Evolutionary conservation across 1,284 basidiomycete species (phyloP).

Genomic region (Boletus smithii): DNA sequence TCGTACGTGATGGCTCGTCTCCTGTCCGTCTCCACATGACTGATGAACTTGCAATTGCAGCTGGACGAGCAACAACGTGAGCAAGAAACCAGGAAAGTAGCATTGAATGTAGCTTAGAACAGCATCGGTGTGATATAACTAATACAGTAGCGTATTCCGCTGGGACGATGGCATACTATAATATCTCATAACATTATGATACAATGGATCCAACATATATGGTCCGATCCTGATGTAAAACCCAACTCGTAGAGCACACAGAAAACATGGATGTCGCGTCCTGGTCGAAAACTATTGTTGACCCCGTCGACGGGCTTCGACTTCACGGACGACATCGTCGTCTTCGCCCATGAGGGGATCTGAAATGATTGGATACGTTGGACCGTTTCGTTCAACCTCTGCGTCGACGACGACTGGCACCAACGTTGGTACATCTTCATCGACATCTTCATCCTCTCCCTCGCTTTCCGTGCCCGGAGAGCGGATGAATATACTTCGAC

Average conservation of each 20-base stretch:
- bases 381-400: conserved; percentile 11
- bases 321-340: conserved; percentile 11
- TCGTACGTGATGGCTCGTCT: conserved; percentile 19
- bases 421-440: no score
- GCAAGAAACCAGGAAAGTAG: conserved; percentile 19
- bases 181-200: no score
- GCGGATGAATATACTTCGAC: conserved; percentile 26
- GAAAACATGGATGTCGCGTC: no score
- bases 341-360: conserved; percentile 17
- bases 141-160: neutral
- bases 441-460: no score
- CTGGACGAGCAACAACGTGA: conserved; percentile 32
- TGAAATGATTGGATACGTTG: conserved; percentile 4
- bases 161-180: no score
- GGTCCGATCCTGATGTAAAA: no score
- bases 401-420: conserved; percentile 11
- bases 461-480: no score
- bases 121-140: neutral
- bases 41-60: conserved; percentile 11
- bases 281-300: no score
- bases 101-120: conserved; percentile 11
- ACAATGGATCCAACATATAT: no score
- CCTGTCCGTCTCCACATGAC: neutral
- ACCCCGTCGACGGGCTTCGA: no score
- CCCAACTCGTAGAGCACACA: no score